Base-by-base conservation (phyloP, 345 rosid species). In the Lepidium sativum region DNA sequence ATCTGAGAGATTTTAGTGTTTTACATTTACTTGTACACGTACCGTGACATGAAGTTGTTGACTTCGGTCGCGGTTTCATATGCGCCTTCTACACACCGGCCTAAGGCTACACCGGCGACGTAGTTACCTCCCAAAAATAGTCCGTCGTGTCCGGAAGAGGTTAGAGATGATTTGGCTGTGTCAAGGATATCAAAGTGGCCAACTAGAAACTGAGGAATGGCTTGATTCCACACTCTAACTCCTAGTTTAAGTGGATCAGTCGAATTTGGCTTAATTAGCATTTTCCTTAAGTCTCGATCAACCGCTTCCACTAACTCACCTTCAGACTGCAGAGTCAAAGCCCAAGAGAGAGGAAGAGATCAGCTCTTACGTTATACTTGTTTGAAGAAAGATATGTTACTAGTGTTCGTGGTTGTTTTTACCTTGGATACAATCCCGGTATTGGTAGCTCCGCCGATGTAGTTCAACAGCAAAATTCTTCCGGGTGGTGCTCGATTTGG, bases 161-260 rank as follows among this genome's bases (percentile, higher is more conserved):
- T 72, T 35, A 89, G 75, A 20, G 85, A 84, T 50, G 75, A 43
- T 81, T 83, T 86, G 60, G 90, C 88, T 1, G 79, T 35, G 57
- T 86, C 90, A 17, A 89, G 80, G 64, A 79, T 63, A 70, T 83
- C 96, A 27, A 87, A 69, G 75, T 92, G 97, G 66, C 97, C 99
- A 13, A 87, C 79, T 76, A 84, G 72, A 72, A 94, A 94, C 71
- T 94, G 95, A 13, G 99, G 97, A 72, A 90, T 94, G 72, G 99
- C 96, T 79, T 82, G 89, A 29, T 90, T 95, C 96, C 97, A 94
- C 8, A 86, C 84, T 63, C 81, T 82, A 33, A 86, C 95, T 27
- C 97, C 96, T 31, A 87, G 70, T 34, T 52, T 73, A 35, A 84
- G 54, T 39, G 99, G 99, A 23, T 87, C 96, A 75, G 75, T 80